Base-by-base conservation (phyloP, 2,329 filamentous ascomycete species). In the Aspergillus pseudotamarii region DNA sequence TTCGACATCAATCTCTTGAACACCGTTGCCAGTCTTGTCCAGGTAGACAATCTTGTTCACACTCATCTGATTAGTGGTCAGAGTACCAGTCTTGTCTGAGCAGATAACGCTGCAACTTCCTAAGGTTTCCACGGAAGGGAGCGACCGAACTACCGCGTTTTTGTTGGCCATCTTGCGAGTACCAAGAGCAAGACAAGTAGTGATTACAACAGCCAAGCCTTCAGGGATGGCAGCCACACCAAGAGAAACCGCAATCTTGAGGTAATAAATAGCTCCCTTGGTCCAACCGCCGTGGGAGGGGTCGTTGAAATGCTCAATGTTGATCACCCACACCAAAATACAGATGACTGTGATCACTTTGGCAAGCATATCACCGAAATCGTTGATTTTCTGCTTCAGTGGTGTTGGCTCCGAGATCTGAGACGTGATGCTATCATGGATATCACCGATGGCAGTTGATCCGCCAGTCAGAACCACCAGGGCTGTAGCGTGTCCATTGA, bases 41-140 rank as follows among this genome's bases (percentile, higher is more conserved):
- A 99, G 84, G 76, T 94, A 92, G 55, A 97, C 91, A 61, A 98
- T 82, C 80, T 94, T 96, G 83, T 89, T 95, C 61, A 97, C 95
- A 75, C 95, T 98, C 95, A 99, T 99, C 81, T 98, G 94, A 82
- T 99, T 99, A 46, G 95, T 99, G 12, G 95, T 99, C 76, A 99
- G 82, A 56, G 95, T 99, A 71, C 95, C 96, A 6, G 95, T 99
- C 85, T 99, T 99, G 84, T 99, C 95, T 4, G 96, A 99, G 84
- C 96, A 99, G 77, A 99, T 97, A 62, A 99, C 94, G 74, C 95
- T 99, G 87, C 95, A 99, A 85, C 95, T 99, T 76, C 95, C 95
- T 59, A 99, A 86, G 14, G 95, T 99, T 81, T 99, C 95, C 58
- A 99, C 95, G 1, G 95, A 99, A 23, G 95, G 95, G 71, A 99